These are phyloP conservation scores for Acacia acuminata DNA, from an alignment of 306 rosid species.

Conservation along the genomic window DNA sequence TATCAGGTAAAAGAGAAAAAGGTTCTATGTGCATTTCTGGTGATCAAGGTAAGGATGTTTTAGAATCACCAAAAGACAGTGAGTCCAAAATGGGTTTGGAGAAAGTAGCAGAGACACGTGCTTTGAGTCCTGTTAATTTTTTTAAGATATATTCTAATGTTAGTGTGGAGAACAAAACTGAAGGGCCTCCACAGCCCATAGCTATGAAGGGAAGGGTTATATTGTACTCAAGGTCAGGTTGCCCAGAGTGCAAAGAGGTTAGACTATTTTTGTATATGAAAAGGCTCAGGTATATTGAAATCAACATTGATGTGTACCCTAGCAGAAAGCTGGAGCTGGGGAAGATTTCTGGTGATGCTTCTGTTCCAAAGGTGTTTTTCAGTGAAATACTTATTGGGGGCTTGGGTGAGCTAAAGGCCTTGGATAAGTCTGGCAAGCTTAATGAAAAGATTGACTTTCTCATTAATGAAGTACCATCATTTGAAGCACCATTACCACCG, in stretches of 20 bases:
- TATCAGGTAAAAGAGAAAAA: constrained; percentile 58
- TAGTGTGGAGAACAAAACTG: constrained; percentile 44
- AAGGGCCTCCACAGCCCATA: constrained; percentile 39
- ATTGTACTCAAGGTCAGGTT: constrained; percentile 69
- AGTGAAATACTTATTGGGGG: constrained; percentile 74
- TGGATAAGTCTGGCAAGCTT: constrained; percentile 64
- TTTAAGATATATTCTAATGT: constrained; percentile 47
- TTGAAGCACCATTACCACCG: constrained; percentile 74
- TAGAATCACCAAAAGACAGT: constrained; percentile 40
- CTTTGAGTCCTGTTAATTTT: constrained; percentile 70
- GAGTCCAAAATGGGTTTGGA: constrained; percentile 51
- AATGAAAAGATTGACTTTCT: constrained; percentile 74
- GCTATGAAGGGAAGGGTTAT: constrained; percentile 68
- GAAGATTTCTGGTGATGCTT: constrained; percentile 57
- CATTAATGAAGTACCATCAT: constrained; percentile 56
- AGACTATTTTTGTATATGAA: constrained; percentile 57
- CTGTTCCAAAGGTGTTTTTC: constrained; percentile 74
- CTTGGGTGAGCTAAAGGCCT: constrained; percentile 50
- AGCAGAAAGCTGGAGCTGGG: constrained; percentile 69
- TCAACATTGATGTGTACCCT: constrained; percentile 73
- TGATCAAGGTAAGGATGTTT: constrained; percentile 34
- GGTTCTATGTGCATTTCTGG: constrained; percentile 7
- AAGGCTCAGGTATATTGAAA: constrained; percentile 73
- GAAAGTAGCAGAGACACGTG: constrained; percentile 53
- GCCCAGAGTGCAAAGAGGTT: constrained; percentile 64